These are phyloP conservation scores for Fusarium caatingaense DNA, from an alignment of 2,329 filamentous ascomycete genomes.

Conservation along the genomic window DNA sequence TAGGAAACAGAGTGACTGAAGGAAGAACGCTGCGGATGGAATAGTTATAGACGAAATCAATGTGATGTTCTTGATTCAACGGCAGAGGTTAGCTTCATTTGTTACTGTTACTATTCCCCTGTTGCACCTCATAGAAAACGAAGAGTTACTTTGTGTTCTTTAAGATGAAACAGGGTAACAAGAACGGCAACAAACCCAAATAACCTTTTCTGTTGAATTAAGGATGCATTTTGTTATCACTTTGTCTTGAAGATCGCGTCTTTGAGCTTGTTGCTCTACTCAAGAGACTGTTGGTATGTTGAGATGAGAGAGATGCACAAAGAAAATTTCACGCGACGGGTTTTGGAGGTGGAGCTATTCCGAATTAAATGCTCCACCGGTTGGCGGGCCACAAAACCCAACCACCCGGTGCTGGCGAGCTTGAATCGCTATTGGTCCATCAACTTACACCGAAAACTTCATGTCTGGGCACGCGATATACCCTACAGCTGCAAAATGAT, in stretches of 20 bases:
- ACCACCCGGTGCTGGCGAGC: not conserved
- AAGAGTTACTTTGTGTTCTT: not conserved
- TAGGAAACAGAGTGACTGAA: constrained; percentile 49
- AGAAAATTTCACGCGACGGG: constrained; percentile 28
- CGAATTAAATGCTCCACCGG: constrained; percentile 3
- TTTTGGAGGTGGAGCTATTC: constrained; percentile 21
- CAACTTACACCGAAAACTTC: constrained; percentile 7
- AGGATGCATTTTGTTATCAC: too few relatives aligned
- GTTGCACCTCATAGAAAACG: not conserved
- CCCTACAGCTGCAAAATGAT: not conserved
- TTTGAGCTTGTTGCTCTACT: not conserved
- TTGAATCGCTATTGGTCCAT: constrained; percentile 19
- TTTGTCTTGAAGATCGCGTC: too few relatives aligned
- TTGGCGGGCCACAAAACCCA: constrained; percentile 30
- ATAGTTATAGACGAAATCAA: too few relatives aligned
- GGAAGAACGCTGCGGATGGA: constrained; percentile 47
- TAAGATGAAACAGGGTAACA: accelerated
- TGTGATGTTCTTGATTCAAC: too few relatives aligned
- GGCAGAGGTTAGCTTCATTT: too few relatives aligned
- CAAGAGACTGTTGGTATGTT: not conserved
- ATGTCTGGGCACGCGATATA: not conserved
- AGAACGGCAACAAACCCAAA: accelerated
- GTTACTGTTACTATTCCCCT: too few relatives aligned
- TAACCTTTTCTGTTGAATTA: not conserved
- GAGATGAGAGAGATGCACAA: not conserved